Conservation (phyloP, 768 basidiomycete genomes). For the Pleurotus pulmonarius region DNA sequence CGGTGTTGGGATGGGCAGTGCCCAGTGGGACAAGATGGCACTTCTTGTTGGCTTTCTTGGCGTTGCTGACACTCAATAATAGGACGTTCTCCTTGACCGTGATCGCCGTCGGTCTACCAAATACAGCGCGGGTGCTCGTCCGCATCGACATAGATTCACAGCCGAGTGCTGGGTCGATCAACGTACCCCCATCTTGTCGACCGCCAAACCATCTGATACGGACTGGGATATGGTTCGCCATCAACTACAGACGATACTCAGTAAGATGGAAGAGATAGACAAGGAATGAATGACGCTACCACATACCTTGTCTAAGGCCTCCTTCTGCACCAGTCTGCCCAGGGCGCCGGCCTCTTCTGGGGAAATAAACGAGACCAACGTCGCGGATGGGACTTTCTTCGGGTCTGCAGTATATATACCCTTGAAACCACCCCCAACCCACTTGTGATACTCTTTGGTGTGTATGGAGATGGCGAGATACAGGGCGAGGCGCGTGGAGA, state of each 20-base stretch:
- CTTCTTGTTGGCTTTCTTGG: too few species aligned
- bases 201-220: not conserved
- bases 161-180: conserved; percentile 3
- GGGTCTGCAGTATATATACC: conserved; percentile 6
- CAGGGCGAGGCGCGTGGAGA: not conserved
- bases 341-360: not conserved
- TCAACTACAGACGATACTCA: not conserved
- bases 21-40: not conserved
- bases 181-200: not conserved
- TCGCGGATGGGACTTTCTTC: conserved; percentile 1
- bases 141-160: not conserved
- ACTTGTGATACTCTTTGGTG: conserved; percentile 2
- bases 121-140: too few species aligned
- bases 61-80: not conserved
- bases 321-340: not conserved
- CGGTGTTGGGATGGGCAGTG: not conserved
- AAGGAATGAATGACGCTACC: not conserved
- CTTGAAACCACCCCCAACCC: not conserved
- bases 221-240: not conserved
- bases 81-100: conserved; percentile 1
- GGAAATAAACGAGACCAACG: not conserved
- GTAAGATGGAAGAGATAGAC: not conserved
- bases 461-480: not conserved
- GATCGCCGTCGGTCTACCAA: not conserved
- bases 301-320: not conserved